phyloP scores from a whole-genome alignment of 2,329 filamentous ascomycete genomes.

The Cladophialophora carrionii region DNA sequence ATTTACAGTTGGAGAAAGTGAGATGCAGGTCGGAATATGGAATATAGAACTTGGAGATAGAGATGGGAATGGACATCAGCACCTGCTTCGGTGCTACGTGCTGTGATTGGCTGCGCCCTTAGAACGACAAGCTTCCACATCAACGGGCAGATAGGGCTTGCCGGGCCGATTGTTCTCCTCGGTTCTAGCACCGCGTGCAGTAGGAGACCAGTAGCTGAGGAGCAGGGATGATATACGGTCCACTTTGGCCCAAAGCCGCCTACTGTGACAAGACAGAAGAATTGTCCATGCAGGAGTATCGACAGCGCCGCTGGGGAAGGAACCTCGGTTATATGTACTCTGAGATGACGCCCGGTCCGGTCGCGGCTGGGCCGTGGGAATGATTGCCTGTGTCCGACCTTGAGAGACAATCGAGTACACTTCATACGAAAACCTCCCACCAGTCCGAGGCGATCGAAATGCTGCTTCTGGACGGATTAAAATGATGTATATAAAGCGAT shows the following conservation, averaged over 20 bases:
- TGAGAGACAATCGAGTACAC: background rate
- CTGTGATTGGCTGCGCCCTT: slow-evolving; percentile 19
- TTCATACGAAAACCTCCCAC: background rate
- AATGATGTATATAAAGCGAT: background rate
- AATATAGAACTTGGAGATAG: background rate
- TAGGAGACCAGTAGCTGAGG: background rate
- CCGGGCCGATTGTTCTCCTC: background rate
- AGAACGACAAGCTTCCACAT: slow-evolving; percentile 18
- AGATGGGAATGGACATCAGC: background rate
- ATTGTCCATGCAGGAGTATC: background rate
- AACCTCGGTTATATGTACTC: slow-evolving; percentile 12
- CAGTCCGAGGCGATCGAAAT: background rate
- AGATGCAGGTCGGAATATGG: background rate
- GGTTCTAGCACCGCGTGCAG: background rate
- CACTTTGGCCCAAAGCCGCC: background rate
- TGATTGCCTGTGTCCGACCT: background rate
- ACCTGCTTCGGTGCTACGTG: background rate
- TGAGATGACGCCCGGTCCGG: background rate
- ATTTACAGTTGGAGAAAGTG: background rate
- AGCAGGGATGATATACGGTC: background rate
- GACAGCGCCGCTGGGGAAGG: background rate
- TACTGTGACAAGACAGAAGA: background rate
- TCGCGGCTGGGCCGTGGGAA: background rate
- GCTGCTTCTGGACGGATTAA: background rate
- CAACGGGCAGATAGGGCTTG: too few relatives aligned